Evolutionary conservation across 306 rosid species (phyloP).

Genomic region (Cucumis hystrix): DNA sequence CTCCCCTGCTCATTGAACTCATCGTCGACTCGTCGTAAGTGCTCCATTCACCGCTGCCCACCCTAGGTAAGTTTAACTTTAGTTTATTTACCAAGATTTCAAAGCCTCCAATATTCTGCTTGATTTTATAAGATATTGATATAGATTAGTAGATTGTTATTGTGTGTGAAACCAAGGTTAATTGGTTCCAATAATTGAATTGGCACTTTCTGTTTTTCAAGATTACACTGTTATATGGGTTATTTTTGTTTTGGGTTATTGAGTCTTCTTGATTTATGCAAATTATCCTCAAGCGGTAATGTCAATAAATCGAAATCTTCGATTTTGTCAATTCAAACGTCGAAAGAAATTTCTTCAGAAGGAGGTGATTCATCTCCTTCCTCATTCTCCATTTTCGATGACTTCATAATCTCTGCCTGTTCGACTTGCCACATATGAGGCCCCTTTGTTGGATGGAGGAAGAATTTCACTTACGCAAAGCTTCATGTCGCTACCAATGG

Average conservation of each 20-base stretch:
- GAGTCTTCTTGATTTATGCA: too few relatives aligned
- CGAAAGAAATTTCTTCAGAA: background rate
- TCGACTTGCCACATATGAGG: conserved; percentile 44
- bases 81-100: conserved; percentile 31
- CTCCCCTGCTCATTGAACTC: too few relatives aligned
- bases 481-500: conserved; percentile 41
- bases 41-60: too few relatives aligned
- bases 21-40: too few relatives aligned
- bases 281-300: background rate
- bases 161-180: background rate
- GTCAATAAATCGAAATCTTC: background rate
- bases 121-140: conserved; percentile 24
- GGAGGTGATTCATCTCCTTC: background rate
- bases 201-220: background rate
- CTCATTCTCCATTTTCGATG: conserved; percentile 16
- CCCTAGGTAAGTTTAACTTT: too few relatives aligned
- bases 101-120: conserved; percentile 39
- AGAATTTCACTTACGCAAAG: conserved; percentile 50
- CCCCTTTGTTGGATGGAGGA: conserved; percentile 35
- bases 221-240: background rate
- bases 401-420: conserved; percentile 25
- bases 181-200: background rate
- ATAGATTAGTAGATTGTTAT: background rate
- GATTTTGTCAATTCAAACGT: background rate
- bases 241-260: too few relatives aligned